Evolutionary conservation across 2,329 filamentous ascomycete species (phyloP).

Genomic region (Pestalotiopsis sp.): DNA sequence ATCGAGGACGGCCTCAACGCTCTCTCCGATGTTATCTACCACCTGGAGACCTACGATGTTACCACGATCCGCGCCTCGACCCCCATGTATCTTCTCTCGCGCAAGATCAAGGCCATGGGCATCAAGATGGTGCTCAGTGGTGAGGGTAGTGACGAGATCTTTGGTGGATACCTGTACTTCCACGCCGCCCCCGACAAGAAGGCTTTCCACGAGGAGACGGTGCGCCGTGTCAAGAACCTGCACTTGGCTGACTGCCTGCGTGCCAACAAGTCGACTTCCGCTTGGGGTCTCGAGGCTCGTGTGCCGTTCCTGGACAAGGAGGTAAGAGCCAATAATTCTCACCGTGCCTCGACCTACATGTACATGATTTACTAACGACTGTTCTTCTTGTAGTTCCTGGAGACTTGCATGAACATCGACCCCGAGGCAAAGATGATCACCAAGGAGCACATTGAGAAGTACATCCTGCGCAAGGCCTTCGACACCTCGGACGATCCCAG

Average conservation of each 20-base stretch:
- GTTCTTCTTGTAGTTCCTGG: conserved; percentile 74
- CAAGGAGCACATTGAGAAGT: conserved; percentile 89
- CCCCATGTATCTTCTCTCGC: conserved; percentile 95
- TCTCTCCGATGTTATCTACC: conserved; percentile 95
- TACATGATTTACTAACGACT: conserved; percentile 22
- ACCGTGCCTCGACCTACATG: neutral
- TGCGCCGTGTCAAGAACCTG: conserved; percentile 93
- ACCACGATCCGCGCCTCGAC: conserved; percentile 98
- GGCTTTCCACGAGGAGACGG: conserved; percentile 94
- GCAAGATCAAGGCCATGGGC: conserved; percentile 99
- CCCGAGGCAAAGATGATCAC: conserved; percentile 96
- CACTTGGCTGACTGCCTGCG: conserved; percentile 95
- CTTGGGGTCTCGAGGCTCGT: conserved; percentile 96
- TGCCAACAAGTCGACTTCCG: conserved; percentile 98
- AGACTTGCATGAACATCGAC: conserved; percentile 91
- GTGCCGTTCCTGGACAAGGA: conserved; percentile 98
- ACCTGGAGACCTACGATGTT: conserved; percentile 97
- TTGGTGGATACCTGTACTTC: conserved; percentile 98
- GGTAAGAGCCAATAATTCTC: conserved; percentile 41
- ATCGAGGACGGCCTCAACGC: conserved; percentile 97
- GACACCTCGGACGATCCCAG: conserved; percentile 87
- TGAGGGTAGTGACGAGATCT: conserved; percentile 97
- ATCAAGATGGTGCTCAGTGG: conserved; percentile 99
- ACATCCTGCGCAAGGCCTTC: conserved; percentile 96
- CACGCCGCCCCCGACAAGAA: conserved; percentile 88